A percentile compares a stretch with the other conserved stretches of the same genome.
Evolutionary conservation across 2,329 filamentous ascomycete genomes (phyloP).

Genomic region (Microsporum canis): DNA sequence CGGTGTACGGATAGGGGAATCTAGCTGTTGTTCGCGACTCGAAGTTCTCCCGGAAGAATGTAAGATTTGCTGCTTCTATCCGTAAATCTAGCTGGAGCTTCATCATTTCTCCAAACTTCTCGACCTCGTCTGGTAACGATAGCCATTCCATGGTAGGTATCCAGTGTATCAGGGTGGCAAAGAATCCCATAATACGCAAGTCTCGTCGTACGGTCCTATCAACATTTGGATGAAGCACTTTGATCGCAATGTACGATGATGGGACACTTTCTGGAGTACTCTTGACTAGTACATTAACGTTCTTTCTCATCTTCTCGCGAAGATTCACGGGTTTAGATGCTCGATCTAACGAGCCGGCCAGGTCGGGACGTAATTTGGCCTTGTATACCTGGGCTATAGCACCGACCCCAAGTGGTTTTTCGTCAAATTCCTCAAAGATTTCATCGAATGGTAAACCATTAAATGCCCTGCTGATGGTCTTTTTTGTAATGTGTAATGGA

Average conservation of each 20-base stretch:
- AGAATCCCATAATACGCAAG: slow-evolving; percentile 85
- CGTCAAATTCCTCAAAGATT: slow-evolving; percentile 93
- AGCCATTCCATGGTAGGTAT: slow-evolving; percentile 97
- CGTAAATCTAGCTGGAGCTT: slow-evolving; percentile 87
- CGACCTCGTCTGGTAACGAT: slow-evolving; percentile 85
- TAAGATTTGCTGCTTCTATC: slow-evolving; percentile 83
- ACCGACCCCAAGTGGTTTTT: slow-evolving; percentile 78
- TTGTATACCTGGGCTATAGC: slow-evolving; percentile 98
- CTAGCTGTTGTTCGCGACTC: slow-evolving; percentile 80
- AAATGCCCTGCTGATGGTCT: slow-evolving; percentile 71
- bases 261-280: slow-evolving; percentile 74
- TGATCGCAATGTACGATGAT: slow-evolving; percentile 86
- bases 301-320: slow-evolving; percentile 60
- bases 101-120: slow-evolving; percentile 98
- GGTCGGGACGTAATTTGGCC: slow-evolving; percentile 72
- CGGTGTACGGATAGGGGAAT: slow-evolving; percentile 89
- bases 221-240: slow-evolving; percentile 85
- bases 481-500: slow-evolving; percentile 66
- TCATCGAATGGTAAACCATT: slow-evolving; percentile 68
- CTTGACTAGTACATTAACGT: slow-evolving; percentile 77
- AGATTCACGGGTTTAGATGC: slow-evolving; percentile 45
- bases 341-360: slow-evolving; percentile 53
- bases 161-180: slow-evolving; percentile 69
- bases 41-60: slow-evolving; percentile 82
- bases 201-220: slow-evolving; percentile 85